phyloP scores from a whole-genome alignment of 2,329 filamentous ascomycete species.

The Fusarium veterinarium region DNA sequence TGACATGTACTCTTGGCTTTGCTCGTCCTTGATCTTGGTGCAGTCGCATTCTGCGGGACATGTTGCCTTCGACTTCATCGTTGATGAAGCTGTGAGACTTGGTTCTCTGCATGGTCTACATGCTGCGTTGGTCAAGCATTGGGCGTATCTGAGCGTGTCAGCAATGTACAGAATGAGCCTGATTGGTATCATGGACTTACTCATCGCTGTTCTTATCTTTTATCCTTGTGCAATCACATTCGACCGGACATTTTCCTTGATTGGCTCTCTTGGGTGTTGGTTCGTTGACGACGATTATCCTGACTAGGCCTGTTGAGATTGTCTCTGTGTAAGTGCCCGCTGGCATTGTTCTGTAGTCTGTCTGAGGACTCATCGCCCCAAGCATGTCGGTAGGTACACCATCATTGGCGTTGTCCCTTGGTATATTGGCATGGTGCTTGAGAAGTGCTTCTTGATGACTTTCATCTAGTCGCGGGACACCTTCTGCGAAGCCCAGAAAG shows the following conservation, averaged over 20 bases:
- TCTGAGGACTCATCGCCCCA: not conserved
- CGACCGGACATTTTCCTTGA: slow-evolving; percentile 18
- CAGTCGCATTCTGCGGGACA: slow-evolving; percentile 41
- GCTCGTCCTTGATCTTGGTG: slow-evolving; percentile 38
- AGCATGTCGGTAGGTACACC: not conserved
- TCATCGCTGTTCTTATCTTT: slow-evolving; percentile 41
- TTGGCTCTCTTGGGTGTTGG: slow-evolving; percentile 19
- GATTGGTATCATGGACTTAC: slow-evolving; percentile 16
- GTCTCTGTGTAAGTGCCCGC: slow-evolving; percentile 43
- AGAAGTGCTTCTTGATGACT: not conserved
- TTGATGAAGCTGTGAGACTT: slow-evolving; percentile 13
- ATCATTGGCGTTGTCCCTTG: not conserved
- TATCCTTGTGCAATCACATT: slow-evolving; percentile 46
- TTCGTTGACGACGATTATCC: slow-evolving; percentile 36
- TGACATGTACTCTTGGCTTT: slow-evolving; percentile 45
- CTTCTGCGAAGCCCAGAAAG: not conserved
- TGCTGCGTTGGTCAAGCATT: slow-evolving; percentile 43
- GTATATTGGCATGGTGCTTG: not conserved
- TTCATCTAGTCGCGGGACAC: not conserved
- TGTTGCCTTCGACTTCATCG: not conserved
- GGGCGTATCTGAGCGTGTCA: slow-evolving; percentile 42
- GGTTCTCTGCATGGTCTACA: slow-evolving; percentile 43
- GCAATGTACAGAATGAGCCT: not conserved
- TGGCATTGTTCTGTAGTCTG: slow-evolving; percentile 43
- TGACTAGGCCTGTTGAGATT: slow-evolving; percentile 18